Evolutionary conservation across 2,329 filamentous ascomycete species (phyloP), one percentile per base, ranked within the genome.

Genomic region (Aspergillus fijiensis): DNA sequence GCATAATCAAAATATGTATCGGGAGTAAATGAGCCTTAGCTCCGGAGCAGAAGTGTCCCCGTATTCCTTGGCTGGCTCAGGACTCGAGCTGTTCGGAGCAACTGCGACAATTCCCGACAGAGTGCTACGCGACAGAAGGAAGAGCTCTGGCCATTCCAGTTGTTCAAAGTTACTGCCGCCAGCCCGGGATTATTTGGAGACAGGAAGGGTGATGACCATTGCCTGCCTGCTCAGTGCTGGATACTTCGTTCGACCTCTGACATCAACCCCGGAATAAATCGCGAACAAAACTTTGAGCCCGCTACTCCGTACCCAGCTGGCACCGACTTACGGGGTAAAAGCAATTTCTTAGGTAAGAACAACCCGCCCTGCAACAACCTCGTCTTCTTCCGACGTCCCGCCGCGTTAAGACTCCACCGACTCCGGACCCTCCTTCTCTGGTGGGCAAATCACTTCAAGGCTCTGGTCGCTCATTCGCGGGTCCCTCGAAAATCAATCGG

Each of bases 261-360:
- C 16, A 19, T 45, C 39, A 45, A n/a, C 39, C 39, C 39, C 39
- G 39, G 39, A 45, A 45, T 45, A 16, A 45, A 45, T 45, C 39
- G 39, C 39, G 39, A 45, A 45, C 39, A 45, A 19, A 45, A 45
- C 14, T 45, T 45, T 19, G 39, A 45, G 39, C 39, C 27, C 27
- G 27, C 27, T 21, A 21, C 21, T 2, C 19, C 19, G 19, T 29
- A 6, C 27, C 39, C 39, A 45, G 39, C 39, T 45, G 39, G 39
- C 39, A 45, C 39, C 39, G 39, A 45, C 39, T 45, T 45, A 45
- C 39, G 39, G 39, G 39, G 39, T 45, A 45, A 55, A 55, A 31
- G 19, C 45, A 49, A 31, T 31, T 47, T 45, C 39, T 55, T 55
- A 55, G 52, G 52, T 55, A 55, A 55, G 52, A 55, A 10, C 25